phyloP scores from a whole-genome alignment of 2,329 filamentous ascomycete genomes.

The Fusarium sulawesiense region DNA sequence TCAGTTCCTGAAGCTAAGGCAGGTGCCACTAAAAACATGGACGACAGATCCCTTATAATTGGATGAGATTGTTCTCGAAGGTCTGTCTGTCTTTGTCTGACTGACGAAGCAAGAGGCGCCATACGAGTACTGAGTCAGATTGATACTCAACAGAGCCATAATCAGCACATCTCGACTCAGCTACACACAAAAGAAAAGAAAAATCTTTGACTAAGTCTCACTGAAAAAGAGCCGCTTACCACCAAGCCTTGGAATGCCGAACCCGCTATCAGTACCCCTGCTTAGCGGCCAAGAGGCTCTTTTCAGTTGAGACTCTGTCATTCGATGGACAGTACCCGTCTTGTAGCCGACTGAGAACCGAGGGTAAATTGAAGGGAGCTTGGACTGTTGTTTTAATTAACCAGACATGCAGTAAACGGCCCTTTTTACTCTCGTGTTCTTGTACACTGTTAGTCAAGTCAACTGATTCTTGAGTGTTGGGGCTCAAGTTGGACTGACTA shows the following conservation, averaged over 20 bases:
- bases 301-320: background rate
- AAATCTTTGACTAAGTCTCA: background rate
- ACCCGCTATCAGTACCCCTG: conserved; percentile 23
- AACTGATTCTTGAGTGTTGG: background rate
- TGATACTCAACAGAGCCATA: background rate
- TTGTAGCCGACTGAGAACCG: conserved; percentile 41
- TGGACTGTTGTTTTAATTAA: conserved; percentile 26
- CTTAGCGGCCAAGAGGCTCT: conserved; percentile 15
- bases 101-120: too few relatives aligned
- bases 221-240: conserved; percentile 29
- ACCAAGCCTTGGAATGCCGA: conserved; percentile 22
- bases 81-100: background rate
- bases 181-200: background rate
- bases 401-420: conserved; percentile 13
- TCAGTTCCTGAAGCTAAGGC: conserved; percentile 16
- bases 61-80: conserved; percentile 19
- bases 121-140: background rate
- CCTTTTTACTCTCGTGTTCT: conserved; percentile 18
- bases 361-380: conserved; percentile 35
- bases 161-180: background rate
- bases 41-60: conserved; percentile 9
- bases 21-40: background rate
- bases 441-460: background rate
- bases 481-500: background rate
- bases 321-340: conserved; percentile 21